Conservation (phyloP, 202 grass and related monocot genomes). For the Setaria italica region DNA sequence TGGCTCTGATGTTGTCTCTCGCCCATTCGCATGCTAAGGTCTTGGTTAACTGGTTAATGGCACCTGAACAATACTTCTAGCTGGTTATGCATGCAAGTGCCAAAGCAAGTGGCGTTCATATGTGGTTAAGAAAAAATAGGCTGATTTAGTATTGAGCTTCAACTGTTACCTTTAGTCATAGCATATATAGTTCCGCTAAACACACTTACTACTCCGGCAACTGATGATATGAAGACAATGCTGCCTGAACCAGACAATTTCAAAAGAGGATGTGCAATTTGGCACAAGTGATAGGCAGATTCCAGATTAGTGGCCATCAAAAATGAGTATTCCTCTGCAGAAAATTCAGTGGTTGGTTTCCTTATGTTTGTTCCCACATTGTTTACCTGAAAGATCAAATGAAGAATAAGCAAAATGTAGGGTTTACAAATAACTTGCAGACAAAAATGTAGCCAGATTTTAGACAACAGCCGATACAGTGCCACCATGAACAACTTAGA, state of each 20-base stretch:
- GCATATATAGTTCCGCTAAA: slow-evolving; percentile 71
- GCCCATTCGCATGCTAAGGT: slow-evolving; percentile 98
- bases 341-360: slow-evolving; percentile 64
- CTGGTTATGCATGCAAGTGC: slow-evolving; percentile 20
- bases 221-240: slow-evolving; percentile 85
- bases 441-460: neutral
- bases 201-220: slow-evolving; percentile 55
- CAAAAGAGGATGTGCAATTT: slow-evolving; percentile 87
- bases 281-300: slow-evolving; percentile 78
- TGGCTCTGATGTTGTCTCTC: slow-evolving; percentile 82
- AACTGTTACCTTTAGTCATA: slow-evolving; percentile 78
- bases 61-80: slow-evolving; percentile 49
- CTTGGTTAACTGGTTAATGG: slow-evolving; percentile 91
- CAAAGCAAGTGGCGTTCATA: neutral
- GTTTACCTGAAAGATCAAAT: slow-evolving; percentile 68
- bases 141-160: neutral
- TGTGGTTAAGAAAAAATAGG: neutral
- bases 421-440: neutral
- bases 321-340: slow-evolving; percentile 73
- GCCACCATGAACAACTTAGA: neutral
- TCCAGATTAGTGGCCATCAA: slow-evolving; percentile 86
- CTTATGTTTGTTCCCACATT: slow-evolving; percentile 92
- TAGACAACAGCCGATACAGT: neutral
- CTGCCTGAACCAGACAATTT: slow-evolving; percentile 78
- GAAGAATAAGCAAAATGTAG: neutral